These are phyloP conservation scores for Daldinia eschscholtzii DNA, from an alignment of 2,329 filamentous ascomycete genomes.

Conservation along the genomic window DNA sequence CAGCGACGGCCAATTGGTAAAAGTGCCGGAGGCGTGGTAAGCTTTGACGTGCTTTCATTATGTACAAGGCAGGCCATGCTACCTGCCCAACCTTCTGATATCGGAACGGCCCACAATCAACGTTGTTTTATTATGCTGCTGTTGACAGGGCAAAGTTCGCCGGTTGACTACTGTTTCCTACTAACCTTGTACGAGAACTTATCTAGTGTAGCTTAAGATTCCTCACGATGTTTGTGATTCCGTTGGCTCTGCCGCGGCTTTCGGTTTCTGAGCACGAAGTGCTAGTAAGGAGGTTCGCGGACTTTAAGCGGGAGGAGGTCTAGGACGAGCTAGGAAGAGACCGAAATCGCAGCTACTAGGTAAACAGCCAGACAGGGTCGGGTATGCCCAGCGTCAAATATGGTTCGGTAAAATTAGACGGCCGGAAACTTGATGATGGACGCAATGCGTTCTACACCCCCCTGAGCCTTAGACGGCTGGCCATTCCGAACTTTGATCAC, in stretches of 20 bases:
- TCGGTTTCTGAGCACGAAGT: slow-evolving; percentile 22
- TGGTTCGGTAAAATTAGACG: slow-evolving; percentile 45
- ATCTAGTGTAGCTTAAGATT: not conserved
- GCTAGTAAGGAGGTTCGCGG: slow-evolving; percentile 1
- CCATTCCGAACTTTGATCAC: slow-evolving; percentile 33
- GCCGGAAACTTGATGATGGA: slow-evolving; percentile 36
- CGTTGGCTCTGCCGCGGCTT: slow-evolving; percentile 20
- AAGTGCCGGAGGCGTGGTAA: slow-evolving; percentile 35
- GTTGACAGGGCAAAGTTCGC: slow-evolving; percentile 23
- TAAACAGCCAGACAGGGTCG: slow-evolving; percentile 23
- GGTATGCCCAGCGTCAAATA: slow-evolving; percentile 27
- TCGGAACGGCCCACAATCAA: slow-evolving; percentile 34
- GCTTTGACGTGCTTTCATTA: slow-evolving; percentile 36
- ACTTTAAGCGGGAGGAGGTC: slow-evolving; percentile 33
- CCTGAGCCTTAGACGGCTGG: slow-evolving; percentile 32
- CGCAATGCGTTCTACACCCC: slow-evolving; percentile 28
- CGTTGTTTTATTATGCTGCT: slow-evolving; percentile 21
- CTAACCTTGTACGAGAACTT: slow-evolving; percentile 4
- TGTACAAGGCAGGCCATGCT: slow-evolving; percentile 34
- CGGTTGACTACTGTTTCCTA: slow-evolving; percentile 16
- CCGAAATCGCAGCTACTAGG: slow-evolving; percentile 28
- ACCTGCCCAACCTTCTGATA: slow-evolving; percentile 27
- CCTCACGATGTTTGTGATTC: not conserved
- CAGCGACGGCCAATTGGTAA: slow-evolving; percentile 31
- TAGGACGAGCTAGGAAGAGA: slow-evolving; percentile 17